These are phyloP conservation scores for Aschersonia sp. DNA, from an alignment of 2,329 filamentous ascomycete species.

Conservation along the genomic window DNA sequence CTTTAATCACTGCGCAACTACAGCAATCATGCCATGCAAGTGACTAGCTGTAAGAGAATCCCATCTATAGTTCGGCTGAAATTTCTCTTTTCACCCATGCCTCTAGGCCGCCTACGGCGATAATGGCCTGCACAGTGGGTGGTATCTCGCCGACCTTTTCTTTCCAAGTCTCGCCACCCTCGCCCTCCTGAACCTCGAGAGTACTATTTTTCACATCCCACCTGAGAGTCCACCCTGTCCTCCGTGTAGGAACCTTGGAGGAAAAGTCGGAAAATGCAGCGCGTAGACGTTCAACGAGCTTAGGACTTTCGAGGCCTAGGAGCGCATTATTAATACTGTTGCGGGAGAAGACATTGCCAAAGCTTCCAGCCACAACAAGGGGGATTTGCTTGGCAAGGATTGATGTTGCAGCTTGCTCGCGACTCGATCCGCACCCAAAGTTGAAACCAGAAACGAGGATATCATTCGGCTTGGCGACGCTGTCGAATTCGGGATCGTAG, in stretches of 20 bases:
- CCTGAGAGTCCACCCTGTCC: conserved; percentile 5
- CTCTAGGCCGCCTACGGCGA: conserved; percentile 9
- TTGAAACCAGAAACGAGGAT: conserved; percentile 79
- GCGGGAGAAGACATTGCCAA: conserved; percentile 69
- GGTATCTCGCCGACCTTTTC: conserved; percentile 12
- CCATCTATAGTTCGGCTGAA: conserved; percentile 6
- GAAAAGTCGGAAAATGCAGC: conserved; percentile 34
- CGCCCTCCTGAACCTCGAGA: conserved; percentile 8
- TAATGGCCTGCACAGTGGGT: conserved; percentile 11
- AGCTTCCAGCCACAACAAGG: conserved; percentile 66
- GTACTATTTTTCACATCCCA: conserved; percentile 8
- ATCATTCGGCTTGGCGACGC: conserved; percentile 52
- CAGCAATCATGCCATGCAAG: no score
- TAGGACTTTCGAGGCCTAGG: conserved; percentile 56
- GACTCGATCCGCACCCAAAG: conserved; percentile 68
- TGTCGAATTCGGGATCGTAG: conserved; percentile 62
- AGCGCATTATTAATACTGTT: conserved; percentile 72
- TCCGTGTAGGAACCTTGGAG: conserved; percentile 1
- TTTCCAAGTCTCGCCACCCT: conserved; percentile 8
- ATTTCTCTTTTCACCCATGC: conserved; percentile 9
- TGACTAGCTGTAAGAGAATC: no score
- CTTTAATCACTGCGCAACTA: no score
- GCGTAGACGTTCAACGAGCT: conserved; percentile 49
- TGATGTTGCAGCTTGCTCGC: conserved; percentile 38
- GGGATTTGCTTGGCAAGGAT: conserved; percentile 70